These are phyloP conservation scores for Solanum stenotomum DNA, from an alignment of 257 asterid species.

Conservation along the genomic window DNA sequence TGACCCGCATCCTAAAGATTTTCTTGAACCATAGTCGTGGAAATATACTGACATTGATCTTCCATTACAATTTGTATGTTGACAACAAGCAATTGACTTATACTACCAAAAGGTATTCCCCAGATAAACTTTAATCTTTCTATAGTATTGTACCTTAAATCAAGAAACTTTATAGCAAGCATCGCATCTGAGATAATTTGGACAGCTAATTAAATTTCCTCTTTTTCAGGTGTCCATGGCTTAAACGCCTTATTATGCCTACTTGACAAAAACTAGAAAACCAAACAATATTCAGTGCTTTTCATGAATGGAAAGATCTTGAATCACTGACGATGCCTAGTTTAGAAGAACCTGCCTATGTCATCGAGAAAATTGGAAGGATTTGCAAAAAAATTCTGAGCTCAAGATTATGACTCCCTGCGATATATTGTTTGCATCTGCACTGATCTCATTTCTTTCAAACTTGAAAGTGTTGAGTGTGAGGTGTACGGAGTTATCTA, in stretches of 20 bases:
- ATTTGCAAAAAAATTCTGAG: conserved; percentile 48
- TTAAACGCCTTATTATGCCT: no score
- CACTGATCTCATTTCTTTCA: conserved; percentile 35
- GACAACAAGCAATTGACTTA: conserved; percentile 57
- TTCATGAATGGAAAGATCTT: conserved; percentile 49
- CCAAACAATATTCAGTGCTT: conserved; percentile 46
- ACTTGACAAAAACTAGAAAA: conserved; percentile 21
- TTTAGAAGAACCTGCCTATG: conserved; percentile 51
- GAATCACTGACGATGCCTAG: conserved; percentile 69
- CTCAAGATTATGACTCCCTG: conserved; percentile 65
- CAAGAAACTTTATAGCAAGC: background rate
- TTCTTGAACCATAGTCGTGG: conserved; percentile 50
- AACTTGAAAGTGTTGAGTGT: conserved; percentile 63
- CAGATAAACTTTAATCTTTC: background rate
- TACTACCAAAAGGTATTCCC: conserved; percentile 53
- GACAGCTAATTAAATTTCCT: no score
- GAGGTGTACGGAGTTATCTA: conserved; percentile 44
- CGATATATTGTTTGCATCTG: conserved; percentile 32
- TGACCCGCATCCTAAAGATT: conserved; percentile 51
- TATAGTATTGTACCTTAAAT: background rate
- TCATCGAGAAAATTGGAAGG: conserved; percentile 46
- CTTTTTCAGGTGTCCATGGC: no score
- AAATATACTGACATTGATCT: conserved; percentile 43
- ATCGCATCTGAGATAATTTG: background rate
- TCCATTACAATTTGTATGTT: conserved; percentile 53